Conservation (phyloP, 768 basidiomycete genomes). For the Russula sp. region DNA sequence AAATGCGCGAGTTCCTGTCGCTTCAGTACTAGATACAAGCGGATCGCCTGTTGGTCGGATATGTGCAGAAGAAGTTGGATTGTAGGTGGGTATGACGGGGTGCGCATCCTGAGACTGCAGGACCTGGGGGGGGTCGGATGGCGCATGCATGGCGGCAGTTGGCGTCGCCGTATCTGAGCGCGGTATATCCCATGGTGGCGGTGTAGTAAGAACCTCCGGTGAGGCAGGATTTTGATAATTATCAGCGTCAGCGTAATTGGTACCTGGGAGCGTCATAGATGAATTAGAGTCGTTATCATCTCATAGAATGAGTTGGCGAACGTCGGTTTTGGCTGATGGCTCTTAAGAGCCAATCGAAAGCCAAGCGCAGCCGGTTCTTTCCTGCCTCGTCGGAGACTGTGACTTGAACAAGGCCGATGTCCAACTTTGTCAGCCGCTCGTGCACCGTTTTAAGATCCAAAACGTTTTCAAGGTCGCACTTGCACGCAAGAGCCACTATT, state of each 20-base stretch:
- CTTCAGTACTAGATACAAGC: slow-evolving; percentile 38
- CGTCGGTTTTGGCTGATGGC: slow-evolving; percentile 39
- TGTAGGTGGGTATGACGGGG: not conserved
- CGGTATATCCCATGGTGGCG: slow-evolving; percentile 50
- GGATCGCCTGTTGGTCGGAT: slow-evolving; percentile 53
- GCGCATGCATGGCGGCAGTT: slow-evolving; percentile 31
- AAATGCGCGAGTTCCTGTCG: slow-evolving; percentile 28
- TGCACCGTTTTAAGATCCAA: slow-evolving; percentile 53
- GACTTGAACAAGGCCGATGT: slow-evolving; percentile 76
- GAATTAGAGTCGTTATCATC: not conserved
- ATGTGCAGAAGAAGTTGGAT: slow-evolving; percentile 45
- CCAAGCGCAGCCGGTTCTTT: slow-evolving; percentile 64
- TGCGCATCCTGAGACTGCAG: not conserved
- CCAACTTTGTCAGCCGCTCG: slow-evolving; percentile 50
- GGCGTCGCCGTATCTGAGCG: slow-evolving; percentile 47
- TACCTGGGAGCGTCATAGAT: slow-evolving; percentile 2
- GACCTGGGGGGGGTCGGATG: slow-evolving; percentile 28
- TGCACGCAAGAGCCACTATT: slow-evolving; percentile 79
- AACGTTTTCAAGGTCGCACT: slow-evolving; percentile 60
- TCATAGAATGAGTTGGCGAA: not conserved
- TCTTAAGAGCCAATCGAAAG: slow-evolving; percentile 69
- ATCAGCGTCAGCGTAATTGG: slow-evolving; percentile 25
- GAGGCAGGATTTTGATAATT: slow-evolving; percentile 69
- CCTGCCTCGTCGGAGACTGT: slow-evolving; percentile 50
- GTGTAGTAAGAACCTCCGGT: slow-evolving; percentile 48